Evolutionary conservation across 108 stramenopile species (phyloP), one percentile per base, ranked within the genome.

Genomic region (Cyclostephanos invisitatus): DNA sequence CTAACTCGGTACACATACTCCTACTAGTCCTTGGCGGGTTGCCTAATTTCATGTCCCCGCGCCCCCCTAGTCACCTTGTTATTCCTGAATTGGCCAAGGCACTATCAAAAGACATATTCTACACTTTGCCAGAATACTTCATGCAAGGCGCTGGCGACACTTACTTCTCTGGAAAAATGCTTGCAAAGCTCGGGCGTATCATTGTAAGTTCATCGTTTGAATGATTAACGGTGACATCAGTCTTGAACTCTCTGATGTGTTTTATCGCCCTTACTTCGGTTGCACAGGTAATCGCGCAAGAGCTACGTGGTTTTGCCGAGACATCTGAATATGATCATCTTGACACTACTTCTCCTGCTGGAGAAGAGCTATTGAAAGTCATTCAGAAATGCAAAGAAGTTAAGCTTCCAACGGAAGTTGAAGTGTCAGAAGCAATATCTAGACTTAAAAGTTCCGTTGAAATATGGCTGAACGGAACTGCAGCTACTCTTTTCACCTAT

Each of bases 391-490:
- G 89, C 71, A 77, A 76, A 20, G 77, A 84, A 37, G 68, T 50
- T 2, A 58, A 75, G 2, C 67, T 92, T 24, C 89, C 89, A 11
- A 67, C 84, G 10, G 37, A 82, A 50, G 50, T 82, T 56, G 76
- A 88, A 27, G 65, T 89, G 40, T 14, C 68, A 11, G 62, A 64
- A 42, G 89, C 88, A 9, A 44, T 94, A 9, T 66, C 64, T 20
- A 62, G 72, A 18, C 84, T 96, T 36, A 81, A 82, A 40, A 58
- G 68, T 32, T 79, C 81, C 12, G 91, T 91, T 7, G 85, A 95
- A 69, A 59, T 96, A 25, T 97, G 97, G 97, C 89, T 97, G 64
- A 92, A 95, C 75, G 97, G 97, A 17, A 87, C 86, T n/a, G 88
- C 83, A 5, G 82, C 78, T 47, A 83, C 92, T 8, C 88, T 85